Percentiles rank a stretch among this genome's conserved stretches.
Evolutionary conservation across 371 early-diverging fungal species (phyloP).

Genomic region (Rhizopus stolonifer): DNA sequence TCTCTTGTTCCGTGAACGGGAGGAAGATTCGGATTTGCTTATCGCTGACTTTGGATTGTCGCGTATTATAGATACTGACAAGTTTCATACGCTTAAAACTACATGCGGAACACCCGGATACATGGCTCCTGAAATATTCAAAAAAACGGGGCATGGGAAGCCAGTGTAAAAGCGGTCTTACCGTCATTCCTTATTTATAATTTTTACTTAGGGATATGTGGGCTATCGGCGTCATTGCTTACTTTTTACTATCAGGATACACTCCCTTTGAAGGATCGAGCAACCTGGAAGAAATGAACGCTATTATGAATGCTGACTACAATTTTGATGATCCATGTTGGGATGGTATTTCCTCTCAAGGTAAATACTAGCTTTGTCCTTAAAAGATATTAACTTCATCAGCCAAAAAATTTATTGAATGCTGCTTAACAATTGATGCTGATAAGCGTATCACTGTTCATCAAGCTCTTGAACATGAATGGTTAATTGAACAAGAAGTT

Average conservation of each 20-base stretch:
- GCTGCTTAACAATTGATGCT: constrained; percentile 75
- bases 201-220: constrained; percentile 92
- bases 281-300: constrained; percentile 62
- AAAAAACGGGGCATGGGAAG: constrained; percentile 64
- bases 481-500: constrained; percentile 47
- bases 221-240: constrained; percentile 92
- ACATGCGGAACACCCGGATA: constrained; percentile 89
- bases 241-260: constrained; percentile 84
- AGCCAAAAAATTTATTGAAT: constrained; percentile 82
- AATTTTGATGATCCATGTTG: constrained; percentile 82
- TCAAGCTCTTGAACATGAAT: constrained; percentile 74
- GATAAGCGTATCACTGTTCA: constrained; percentile 72
- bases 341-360: constrained; percentile 50
- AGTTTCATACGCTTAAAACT: constrained; percentile 74
- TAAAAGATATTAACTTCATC: background rate
- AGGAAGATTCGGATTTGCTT: constrained; percentile 69
- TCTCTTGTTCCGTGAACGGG: constrained; percentile 75
- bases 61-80: constrained; percentile 77
- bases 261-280: constrained; percentile 86
- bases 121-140: constrained; percentile 87
- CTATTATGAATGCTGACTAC: constrained; percentile 75
- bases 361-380: constrained; percentile 11
- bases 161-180: too few relatives aligned
- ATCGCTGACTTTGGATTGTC: constrained; percentile 93
- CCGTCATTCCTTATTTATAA: too few relatives aligned